These are phyloP conservation scores for Collybia sordida DNA, from an alignment of 768 basidiomycete species.

Conservation along the genomic window DNA sequence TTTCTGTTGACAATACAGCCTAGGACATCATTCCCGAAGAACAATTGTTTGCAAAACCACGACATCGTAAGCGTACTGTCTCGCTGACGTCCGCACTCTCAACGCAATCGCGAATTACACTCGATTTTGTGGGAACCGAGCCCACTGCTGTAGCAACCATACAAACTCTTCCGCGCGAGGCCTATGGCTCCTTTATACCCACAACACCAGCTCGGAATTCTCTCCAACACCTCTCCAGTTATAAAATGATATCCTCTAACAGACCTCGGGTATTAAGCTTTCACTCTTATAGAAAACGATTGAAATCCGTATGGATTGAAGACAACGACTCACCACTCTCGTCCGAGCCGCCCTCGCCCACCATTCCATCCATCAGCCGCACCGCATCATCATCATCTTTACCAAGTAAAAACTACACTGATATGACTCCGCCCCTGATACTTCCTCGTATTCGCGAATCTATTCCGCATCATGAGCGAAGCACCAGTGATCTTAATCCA, in stretches of 20 bases:
- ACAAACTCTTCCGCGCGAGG: slow-evolving; percentile 10
- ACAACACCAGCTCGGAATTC: slow-evolving; percentile 16
- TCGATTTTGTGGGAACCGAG: slow-evolving; percentile 11
- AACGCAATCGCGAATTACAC: slow-evolving; percentile 14
- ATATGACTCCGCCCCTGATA: slow-evolving; percentile 17
- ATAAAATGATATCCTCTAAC: not conserved
- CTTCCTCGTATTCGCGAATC: slow-evolving; percentile 9
- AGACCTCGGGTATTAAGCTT: not conserved
- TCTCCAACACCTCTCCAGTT: slow-evolving; percentile 10
- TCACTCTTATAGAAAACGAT: slow-evolving; percentile 5
- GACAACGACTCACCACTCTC: slow-evolving; percentile 19
- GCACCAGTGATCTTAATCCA: slow-evolving; percentile 33
- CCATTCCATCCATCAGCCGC: slow-evolving; percentile 39
- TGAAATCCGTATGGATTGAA: slow-evolving; percentile 6
- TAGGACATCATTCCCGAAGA: not conserved
- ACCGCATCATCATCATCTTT: slow-evolving; percentile 28
- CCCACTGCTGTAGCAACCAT: slow-evolving; percentile 4
- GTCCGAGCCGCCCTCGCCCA: slow-evolving; percentile 17
- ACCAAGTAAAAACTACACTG: slow-evolving; percentile 8
- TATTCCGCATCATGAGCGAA: slow-evolving; percentile 6
- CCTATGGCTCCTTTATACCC: slow-evolving; percentile 20
- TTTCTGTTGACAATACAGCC: no score
- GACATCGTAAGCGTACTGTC: slow-evolving; percentile 14
- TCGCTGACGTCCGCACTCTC: slow-evolving; percentile 16
- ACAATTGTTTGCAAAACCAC: slow-evolving; percentile 3